These are phyloP conservation scores for Aspergillus amoenus DNA, from an alignment of 2,329 filamentous ascomycete genomes.

Conservation along the genomic window DNA sequence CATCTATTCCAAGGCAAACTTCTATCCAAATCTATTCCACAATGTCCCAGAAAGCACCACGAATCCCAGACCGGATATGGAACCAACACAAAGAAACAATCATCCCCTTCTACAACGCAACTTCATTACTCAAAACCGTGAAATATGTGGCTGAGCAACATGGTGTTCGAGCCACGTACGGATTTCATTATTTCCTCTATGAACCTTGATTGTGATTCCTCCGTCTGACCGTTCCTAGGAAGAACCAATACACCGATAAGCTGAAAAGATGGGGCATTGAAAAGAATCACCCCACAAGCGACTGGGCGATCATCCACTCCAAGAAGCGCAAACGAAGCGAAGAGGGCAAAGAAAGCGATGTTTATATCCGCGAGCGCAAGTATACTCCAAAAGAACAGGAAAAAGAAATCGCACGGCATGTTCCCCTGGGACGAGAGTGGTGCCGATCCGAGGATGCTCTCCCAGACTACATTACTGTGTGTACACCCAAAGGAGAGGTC, in stretches of 20 bases:
- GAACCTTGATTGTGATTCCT: neutral
- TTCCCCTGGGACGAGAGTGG: neutral
- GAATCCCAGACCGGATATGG: neutral
- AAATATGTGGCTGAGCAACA: neutral
- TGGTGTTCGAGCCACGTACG: neutral
- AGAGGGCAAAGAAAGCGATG: neutral
- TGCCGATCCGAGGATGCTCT: neutral
- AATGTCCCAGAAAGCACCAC: neutral
- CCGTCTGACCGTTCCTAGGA: neutral
- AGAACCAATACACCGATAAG: neutral
- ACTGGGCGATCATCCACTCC: neutral
- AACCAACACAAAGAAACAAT: neutral
- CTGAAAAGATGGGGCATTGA: neutral
- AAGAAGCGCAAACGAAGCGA: neutral
- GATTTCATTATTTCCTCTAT: too few relatives aligned
- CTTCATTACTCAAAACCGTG: neutral
- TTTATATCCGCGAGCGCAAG: neutral
- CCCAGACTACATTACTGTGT: neutral
- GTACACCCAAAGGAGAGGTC: neutral
- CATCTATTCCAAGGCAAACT: too few relatives aligned
- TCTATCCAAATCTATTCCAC: neutral
- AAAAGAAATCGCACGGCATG: conserved; percentile 6
- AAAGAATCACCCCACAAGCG: neutral
- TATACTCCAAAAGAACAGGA: neutral
- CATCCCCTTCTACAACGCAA: conserved; percentile 1